Base-by-base conservation (phyloP, 2,329 filamentous ascomycete genomes). In the Penicillium sp. region DNA sequence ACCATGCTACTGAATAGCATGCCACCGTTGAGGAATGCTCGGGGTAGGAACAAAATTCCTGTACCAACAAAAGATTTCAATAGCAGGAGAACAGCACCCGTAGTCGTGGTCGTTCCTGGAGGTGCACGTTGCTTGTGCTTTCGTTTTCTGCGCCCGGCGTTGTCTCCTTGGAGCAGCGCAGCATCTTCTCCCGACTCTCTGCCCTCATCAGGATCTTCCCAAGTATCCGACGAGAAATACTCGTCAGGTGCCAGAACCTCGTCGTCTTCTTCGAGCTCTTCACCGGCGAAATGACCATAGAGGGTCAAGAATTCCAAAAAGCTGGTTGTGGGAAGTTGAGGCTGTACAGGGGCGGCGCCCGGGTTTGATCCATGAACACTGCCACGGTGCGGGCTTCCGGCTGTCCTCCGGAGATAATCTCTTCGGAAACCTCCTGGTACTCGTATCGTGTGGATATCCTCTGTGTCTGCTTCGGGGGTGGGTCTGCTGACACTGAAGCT, bases 31-130 rank as follows among this genome's bases (percentile, higher is more conserved):
- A 95, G 76, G 60, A 92, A 98, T 3, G 92, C 90, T 32, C 88
- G 81, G 0, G 90, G 90, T 22, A 96, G 70, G 69, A 96, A 96
- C 11, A 96, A 72, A 6, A 96, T 90, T 39, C 90, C 90, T 0
- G 92, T 98, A 13, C 93, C 92, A 32, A 98, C 92, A 59, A 98
- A 98, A 0, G 90, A 96, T 70, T 98, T 98, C 50, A 98, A 79
- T 28, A 98, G 73, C 37, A 98, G 74, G 51, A 95, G 66, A 8
- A 85, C 82, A 7, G 92, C 90, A 45, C 84, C 85, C 47, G 80
- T 81, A 3, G 85, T 80, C 33, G 79, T 84, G 52, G 86, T 89
- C 37, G 81, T 88, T 26, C 89, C 86, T 44, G 76, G 79, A 15
- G 79, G 77, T 35, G 80, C 77, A 28, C 85, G 82, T 35, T 77